Percentiles rank a stretch among this genome's conserved stretches.
These are phyloP conservation scores for Penicillium cinerascens DNA, from an alignment of 495 filamentous ascomycete species.

Conservation along the genomic window DNA sequence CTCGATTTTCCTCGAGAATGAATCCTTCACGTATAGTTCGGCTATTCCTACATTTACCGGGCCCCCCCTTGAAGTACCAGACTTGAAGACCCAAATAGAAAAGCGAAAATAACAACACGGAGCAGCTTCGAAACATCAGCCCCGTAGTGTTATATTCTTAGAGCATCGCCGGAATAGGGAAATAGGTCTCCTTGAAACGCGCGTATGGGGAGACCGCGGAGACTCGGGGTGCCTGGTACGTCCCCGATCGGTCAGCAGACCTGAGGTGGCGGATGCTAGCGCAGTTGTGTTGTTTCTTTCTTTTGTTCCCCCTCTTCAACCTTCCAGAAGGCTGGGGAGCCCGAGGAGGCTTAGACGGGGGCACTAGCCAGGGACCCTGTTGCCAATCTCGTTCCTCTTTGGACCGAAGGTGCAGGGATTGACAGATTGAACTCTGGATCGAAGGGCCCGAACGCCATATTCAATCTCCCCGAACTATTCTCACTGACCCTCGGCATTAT, in stretches of 20 bases:
- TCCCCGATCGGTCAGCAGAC: slow-evolving; percentile 10
- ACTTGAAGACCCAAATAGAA: neutral
- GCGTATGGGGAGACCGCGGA: slow-evolving; percentile 9
- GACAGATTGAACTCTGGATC: slow-evolving; percentile 4
- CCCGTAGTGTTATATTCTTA: slow-evolving; percentile 6
- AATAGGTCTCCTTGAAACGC: slow-evolving; percentile 8
- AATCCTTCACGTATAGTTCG: neutral
- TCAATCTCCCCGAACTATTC: slow-evolving; percentile 4
- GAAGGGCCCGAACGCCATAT: slow-evolving; percentile 9
- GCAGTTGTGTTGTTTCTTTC: neutral
- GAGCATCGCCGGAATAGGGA: slow-evolving; percentile 3
- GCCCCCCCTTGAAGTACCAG: neutral
- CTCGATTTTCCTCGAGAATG: neutral
- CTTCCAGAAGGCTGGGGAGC: slow-evolving; percentile 10
- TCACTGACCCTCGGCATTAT: slow-evolving; percentile 3
- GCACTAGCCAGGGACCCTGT: slow-evolving; percentile 6
- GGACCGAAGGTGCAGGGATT: slow-evolving; percentile 4
- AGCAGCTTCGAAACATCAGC: slow-evolving; percentile 2
- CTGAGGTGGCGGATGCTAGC: neutral
- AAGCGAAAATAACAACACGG: neutral
- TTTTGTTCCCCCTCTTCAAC: neutral
- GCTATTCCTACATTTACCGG: neutral
- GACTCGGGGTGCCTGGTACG: neutral
- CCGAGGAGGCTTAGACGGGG: neutral
- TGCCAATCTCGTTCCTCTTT: slow-evolving; percentile 10